A percentile compares a stretch with the other conserved stretches of the same genome.
phyloP scores from a whole-genome alignment of 2,329 filamentous ascomycete genomes.

The Alternaria sp. region DNA sequence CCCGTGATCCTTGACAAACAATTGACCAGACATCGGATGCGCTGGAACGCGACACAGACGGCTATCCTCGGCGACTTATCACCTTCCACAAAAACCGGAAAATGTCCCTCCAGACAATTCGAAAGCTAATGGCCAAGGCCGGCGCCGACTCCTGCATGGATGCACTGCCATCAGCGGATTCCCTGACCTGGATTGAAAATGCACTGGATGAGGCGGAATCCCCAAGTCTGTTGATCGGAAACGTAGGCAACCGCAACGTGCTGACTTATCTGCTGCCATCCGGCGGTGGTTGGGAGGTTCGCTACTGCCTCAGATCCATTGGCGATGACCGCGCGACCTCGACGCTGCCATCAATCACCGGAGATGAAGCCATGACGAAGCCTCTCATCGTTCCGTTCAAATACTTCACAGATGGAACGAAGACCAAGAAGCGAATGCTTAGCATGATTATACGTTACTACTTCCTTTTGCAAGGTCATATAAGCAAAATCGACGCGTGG shows the following conservation, averaged over 20 bases:
- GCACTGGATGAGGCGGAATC: background rate
- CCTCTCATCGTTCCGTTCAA: conserved; percentile 15
- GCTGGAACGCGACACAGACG: background rate
- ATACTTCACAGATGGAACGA: background rate
- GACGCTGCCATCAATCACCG: background rate
- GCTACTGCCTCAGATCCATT: conserved; percentile 3
- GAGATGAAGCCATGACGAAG: conserved; percentile 7
- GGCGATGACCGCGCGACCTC: background rate
- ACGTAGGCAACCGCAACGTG: conserved; percentile 1
- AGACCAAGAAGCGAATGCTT: conserved; percentile 9
- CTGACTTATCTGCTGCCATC: conserved; percentile 9
- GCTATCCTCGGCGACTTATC: background rate
- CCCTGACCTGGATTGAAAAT: conserved; percentile 9
- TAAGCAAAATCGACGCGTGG: conserved; percentile 4
- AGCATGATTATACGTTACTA: conserved; percentile 16
- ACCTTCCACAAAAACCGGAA: background rate
- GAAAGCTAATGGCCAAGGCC: conserved; percentile 2
- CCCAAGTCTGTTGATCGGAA: conserved; percentile 7
- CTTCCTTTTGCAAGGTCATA: conserved; percentile 5
- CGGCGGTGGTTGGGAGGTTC: conserved; percentile 13
- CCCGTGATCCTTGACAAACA: background rate
- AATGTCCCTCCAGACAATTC: conserved; percentile 11
- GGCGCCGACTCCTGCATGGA: conserved; percentile 5
- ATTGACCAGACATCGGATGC: background rate
- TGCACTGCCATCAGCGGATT: conserved; percentile 5